These are phyloP conservation scores for Septoria petroselini DNA, from an alignment of 2,329 filamentous ascomycete genomes.

Conservation along the genomic window DNA sequence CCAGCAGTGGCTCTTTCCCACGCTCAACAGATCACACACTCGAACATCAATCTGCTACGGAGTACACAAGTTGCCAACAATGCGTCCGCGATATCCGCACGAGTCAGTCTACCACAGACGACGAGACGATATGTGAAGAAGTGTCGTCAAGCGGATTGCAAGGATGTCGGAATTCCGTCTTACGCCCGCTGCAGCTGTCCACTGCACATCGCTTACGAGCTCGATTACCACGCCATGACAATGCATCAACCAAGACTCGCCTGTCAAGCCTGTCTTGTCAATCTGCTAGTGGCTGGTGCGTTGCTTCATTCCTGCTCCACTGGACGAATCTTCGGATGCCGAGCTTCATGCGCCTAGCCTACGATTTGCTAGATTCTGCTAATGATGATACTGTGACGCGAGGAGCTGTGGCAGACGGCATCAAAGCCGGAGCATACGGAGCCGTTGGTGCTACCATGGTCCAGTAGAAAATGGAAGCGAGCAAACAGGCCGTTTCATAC, in stretches of 20 bases:
- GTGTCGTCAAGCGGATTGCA: neutral
- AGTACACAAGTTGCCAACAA: no score
- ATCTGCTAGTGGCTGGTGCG: neutral
- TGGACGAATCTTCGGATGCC: neutral
- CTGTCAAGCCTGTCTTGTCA: neutral
- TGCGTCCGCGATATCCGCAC: no score
- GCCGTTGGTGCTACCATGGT: neutral
- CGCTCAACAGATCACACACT: no score
- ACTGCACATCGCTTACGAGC: conserved; percentile 3
- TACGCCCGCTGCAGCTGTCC: neutral
- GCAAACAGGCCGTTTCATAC: neutral
- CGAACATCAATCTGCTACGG: no score
- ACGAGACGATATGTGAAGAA: no score
- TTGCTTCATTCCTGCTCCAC: neutral
- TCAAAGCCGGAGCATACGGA: neutral
- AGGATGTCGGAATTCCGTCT: neutral
- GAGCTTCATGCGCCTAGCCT: conserved; percentile 1
- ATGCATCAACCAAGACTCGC: neutral
- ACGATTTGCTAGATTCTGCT: conserved; percentile 8
- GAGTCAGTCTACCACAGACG: no score
- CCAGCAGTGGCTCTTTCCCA: no score
- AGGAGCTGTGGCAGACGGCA: neutral
- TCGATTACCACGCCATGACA: conserved; percentile 5
- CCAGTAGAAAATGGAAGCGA: neutral
- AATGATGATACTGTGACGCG: conserved; percentile 3